Evolutionary conservation across 139 green algal genomes (phyloP).

Genomic region (Limnomonas spitsbergensis): DNA sequence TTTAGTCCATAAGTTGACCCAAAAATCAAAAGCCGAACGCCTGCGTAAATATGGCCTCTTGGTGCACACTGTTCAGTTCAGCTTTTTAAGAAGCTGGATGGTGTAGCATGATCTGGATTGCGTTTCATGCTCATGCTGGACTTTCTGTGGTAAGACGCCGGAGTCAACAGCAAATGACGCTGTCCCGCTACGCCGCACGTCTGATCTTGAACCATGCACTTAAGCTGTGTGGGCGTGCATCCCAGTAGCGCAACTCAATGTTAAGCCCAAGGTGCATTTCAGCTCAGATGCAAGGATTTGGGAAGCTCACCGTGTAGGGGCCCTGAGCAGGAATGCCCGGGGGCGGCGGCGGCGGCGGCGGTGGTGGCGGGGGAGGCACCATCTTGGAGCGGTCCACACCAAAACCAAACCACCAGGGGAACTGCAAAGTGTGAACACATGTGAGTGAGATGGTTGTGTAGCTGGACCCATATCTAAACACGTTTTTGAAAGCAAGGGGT

Average conservation of each 20-base stretch:
- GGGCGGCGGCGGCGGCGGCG: conserved; percentile 29
- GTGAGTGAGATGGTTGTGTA: background rate
- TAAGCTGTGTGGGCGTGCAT: too few relatives aligned
- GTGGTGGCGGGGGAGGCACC: conserved; percentile 22
- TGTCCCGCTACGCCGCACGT: too few relatives aligned
- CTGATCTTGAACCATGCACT: too few relatives aligned
- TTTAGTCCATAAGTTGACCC: too few relatives aligned
- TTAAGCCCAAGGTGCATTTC: background rate
- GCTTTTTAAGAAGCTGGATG: too few relatives aligned
- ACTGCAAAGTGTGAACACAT: conserved; percentile 20
- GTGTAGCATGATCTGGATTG: too few relatives aligned
- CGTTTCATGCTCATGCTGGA: too few relatives aligned
- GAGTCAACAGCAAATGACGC: too few relatives aligned
- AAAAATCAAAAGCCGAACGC: too few relatives aligned
- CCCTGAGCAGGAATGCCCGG: conserved; percentile 46
- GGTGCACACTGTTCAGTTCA: background rate
- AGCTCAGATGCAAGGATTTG: background rate
- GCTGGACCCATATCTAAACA: background rate
- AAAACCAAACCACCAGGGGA: conserved; percentile 49
- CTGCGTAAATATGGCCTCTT: too few relatives aligned
- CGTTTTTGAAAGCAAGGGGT: background rate
- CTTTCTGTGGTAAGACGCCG: too few relatives aligned
- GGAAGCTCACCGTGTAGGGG: conserved; percentile 50
- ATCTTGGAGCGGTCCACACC: conserved; percentile 34
- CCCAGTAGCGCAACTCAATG: background rate